Conservation (phyloP, 75 land plant species). For the Selaginella moellendorffii region DNA sequence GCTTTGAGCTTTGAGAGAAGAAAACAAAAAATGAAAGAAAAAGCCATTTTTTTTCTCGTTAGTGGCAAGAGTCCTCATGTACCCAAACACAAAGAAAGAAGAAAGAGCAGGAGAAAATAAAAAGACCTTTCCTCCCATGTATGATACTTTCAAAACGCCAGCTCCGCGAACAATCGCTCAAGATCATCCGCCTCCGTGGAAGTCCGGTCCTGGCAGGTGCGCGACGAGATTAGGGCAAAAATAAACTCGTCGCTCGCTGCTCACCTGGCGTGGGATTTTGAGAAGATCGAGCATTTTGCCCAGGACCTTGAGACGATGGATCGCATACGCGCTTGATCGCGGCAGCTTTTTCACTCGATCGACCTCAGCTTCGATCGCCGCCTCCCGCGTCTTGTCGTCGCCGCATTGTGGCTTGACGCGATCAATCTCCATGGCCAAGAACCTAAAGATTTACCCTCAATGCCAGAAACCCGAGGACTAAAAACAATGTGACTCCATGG, state of each 20-base stretch:
- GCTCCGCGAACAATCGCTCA: neutral
- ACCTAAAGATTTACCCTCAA: too few species aligned
- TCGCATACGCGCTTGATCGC: constrained; percentile 50
- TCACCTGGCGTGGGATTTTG: neutral
- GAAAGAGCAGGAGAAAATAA: neutral
- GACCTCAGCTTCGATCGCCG: constrained; percentile 52
- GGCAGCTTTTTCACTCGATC: constrained; percentile 61
- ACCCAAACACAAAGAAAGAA: neutral
- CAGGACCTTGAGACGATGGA: constrained; percentile 66
- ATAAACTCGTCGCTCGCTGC: neutral
- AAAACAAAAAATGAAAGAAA: neutral
- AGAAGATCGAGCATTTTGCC: constrained; percentile 65
- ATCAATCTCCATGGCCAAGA: too few species aligned
- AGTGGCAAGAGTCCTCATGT: neutral
- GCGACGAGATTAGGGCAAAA: too few species aligned
- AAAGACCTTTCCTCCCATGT: neutral
- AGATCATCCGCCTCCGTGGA: neutral
- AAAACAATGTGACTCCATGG: constrained; percentile 39
- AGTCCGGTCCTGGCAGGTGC: neutral
- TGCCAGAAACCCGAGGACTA: too few species aligned
- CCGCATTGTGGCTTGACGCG: neutral
- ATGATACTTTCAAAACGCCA: neutral
- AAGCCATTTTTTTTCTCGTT: neutral
- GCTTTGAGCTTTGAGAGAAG: too few species aligned
- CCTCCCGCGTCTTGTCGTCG: neutral